Percentiles rank a stretch among this genome's conserved stretches.
Conservation (phyloP, 352 stramenopile species). For the Hyaloperonospora brassicae region DNA sequence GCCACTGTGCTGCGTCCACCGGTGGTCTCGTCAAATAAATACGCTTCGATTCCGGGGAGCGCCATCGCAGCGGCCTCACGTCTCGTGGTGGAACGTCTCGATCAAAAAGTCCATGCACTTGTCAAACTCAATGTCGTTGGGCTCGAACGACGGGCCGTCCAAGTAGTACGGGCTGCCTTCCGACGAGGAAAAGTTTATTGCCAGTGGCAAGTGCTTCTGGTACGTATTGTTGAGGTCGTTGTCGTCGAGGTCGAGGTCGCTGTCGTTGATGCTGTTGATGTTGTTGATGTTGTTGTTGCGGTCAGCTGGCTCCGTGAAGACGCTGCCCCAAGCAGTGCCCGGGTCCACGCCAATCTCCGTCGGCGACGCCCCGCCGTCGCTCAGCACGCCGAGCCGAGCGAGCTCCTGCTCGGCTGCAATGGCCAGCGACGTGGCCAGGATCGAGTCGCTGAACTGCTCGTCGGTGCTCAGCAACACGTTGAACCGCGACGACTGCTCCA, state of each 20-base stretch:
- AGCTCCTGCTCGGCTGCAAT: conserved; percentile 65
- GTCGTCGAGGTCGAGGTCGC: conserved; percentile 12
- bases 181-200: conserved; percentile 41
- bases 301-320: conserved; percentile 11
- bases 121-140: conserved; percentile 62
- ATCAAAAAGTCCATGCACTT: conserved; percentile 80
- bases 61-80: conserved; percentile 10
- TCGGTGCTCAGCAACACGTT: conserved; percentile 62
- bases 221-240: conserved; percentile 27
- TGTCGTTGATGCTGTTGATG: too few relatives aligned
- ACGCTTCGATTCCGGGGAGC: conserved; percentile 26
- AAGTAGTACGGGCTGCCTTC: conserved; percentile 43
- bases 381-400: conserved; percentile 47
- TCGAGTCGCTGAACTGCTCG: conserved; percentile 77
- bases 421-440: conserved; percentile 62
- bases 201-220: conserved; percentile 36
- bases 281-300: too few relatives aligned
- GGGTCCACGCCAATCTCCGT: conserved; percentile 23
- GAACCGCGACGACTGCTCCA: conserved; percentile 64
- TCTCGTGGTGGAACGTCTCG: conserved; percentile 55
- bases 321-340: conserved; percentile 6
- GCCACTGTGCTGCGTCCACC: conserved; percentile 6
- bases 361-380: conserved; percentile 30
- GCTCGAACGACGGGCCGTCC: conserved; percentile 36
- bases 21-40: conserved; percentile 32